A percentile compares a stretch with the other conserved stretches of the same genome.
These are phyloP conservation scores for Salix purpurea DNA, from an alignment of 345 rosid species.

Conservation along the genomic window DNA sequence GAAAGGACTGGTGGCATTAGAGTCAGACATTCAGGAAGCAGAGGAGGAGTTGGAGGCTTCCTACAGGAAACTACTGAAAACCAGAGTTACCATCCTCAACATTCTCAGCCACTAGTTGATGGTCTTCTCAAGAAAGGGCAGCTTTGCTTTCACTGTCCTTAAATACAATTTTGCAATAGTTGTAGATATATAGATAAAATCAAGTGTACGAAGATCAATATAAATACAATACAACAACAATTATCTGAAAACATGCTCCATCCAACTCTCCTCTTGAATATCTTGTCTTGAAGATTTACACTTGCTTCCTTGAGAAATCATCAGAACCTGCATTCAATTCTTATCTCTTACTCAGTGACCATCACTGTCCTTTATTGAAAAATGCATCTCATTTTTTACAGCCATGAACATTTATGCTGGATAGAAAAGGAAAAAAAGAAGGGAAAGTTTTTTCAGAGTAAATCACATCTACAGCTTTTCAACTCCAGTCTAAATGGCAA, in stretches of 20 bases:
- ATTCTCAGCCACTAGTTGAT: neutral
- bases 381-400: no score
- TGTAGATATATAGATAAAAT: neutral
- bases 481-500: no score
- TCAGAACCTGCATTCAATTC: no score
- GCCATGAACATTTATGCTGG: no score
- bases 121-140: neutral
- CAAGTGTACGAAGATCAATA: neutral
- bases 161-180: neutral
- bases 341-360: no score
- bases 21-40: neutral
- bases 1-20: neutral
- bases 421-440: no score
- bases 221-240: neutral
- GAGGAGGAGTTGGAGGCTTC: neutral
- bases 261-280: neutral
- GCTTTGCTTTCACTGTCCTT: neutral
- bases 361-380: no score
- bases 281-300: no score
- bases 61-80: neutral
- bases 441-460: no score
- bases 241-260: neutral
- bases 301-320: no score
- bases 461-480: no score
- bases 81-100: conserved; percentile 2